Evolutionary conservation across 2,329 filamentous ascomycete genomes (phyloP).

Genomic region (Colletotrichum ledebouriae): DNA sequence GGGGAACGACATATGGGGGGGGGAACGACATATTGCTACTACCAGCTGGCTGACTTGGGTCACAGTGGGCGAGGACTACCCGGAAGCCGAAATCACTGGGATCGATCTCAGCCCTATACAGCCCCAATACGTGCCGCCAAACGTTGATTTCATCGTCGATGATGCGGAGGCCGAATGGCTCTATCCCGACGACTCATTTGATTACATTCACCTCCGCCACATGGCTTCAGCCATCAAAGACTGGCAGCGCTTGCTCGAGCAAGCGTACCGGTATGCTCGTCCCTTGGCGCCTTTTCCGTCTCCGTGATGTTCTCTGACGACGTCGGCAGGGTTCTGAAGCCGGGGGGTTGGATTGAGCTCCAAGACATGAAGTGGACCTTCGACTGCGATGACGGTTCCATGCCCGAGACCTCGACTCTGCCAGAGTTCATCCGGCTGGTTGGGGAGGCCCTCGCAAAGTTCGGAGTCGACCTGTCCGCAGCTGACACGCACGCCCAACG

Average conservation of each 20-base stretch:
- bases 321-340: conserved; percentile 46
- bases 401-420: conserved; percentile 45
- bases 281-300: conserved; percentile 46
- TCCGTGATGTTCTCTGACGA: conserved; percentile 43
- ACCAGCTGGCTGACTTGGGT: not conserved
- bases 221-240: conserved; percentile 68
- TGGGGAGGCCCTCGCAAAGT: conserved; percentile 66
- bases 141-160: conserved; percentile 59
- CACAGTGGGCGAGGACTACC: conserved; percentile 69
- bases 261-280: conserved; percentile 54
- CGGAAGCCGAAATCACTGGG: conserved; percentile 56
- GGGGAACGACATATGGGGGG: too few species aligned
- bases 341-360: conserved; percentile 58
- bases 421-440: conserved; percentile 55
- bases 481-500: conserved; percentile 62
- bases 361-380: conserved; percentile 57
- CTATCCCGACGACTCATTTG: conserved; percentile 62
- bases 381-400: conserved; percentile 57
- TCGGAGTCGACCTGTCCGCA: conserved; percentile 61
- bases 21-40: too few species aligned
- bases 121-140: conserved; percentile 43
- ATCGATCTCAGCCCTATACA: conserved; percentile 47
- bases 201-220: conserved; percentile 72
- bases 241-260: conserved; percentile 54
- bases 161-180: conserved; percentile 48